Evolutionary conservation across 441 rosid species (phyloP), one percentile per base, ranked within the genome.

Genomic region (Dalechampia spathulata): DNA sequence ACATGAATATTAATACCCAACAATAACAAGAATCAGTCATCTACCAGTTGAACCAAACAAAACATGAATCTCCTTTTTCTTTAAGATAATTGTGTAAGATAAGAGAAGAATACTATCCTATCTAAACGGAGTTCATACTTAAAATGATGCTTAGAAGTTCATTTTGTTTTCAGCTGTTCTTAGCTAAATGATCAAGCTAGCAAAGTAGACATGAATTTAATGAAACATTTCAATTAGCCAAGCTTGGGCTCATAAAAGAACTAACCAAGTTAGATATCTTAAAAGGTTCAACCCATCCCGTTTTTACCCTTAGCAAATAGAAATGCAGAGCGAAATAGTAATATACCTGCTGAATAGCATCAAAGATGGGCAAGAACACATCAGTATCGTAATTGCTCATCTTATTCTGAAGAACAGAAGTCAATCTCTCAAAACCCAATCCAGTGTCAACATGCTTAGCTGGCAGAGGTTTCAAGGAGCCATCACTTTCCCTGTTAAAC

Each of bases 301-400:
- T 39, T 14, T 15, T 6, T 7, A 38, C 5, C n/a, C 41, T 5
- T 38, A 13, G 17, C 15, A 38, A 56, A 17, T 0, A 40, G 4
- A 36, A 10, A 13, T 17, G 6, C 3, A 44, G 4, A 44, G 2
- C 39, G 6, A 52, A 9, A 21, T 6, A 1, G 32, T 34, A 20
- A 58, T 52, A 58, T 71, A 90, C 97, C 93, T 83, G 75, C 55
- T 79, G 94, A 67, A 94, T 87, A 49, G 87, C 91, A 69, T 85
- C 88, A 71, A 94, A 94, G 63, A 94, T 78, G 64, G 96, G 98
- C 75, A 81, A 8, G 77, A 94, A 94, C 47, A 90, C 87, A 76
- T 94, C 99, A 55, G 99, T 90, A 63, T 94, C 99, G 56, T 90
- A 94, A 70, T 90, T 94, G 94, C 99, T 94, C 98, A 90, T 90